These are phyloP conservation scores for Cocos nucifera DNA, from an alignment of 176 grass and related monocot species.

Conservation along the genomic window DNA sequence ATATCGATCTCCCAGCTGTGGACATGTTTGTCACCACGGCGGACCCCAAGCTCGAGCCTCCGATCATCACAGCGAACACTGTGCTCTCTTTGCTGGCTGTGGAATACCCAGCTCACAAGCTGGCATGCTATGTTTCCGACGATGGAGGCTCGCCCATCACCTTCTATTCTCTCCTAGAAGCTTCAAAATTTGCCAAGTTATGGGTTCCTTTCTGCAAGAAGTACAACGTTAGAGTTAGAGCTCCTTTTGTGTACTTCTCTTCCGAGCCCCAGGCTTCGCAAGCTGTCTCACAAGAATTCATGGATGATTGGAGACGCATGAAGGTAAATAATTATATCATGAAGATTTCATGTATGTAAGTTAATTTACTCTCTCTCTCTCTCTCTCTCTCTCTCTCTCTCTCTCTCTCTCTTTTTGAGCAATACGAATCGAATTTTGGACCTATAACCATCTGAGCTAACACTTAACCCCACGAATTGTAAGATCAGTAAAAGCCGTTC, in stretches of 20 bases:
- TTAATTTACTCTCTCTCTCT: too few relatives aligned
- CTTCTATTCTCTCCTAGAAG: conserved; percentile 28
- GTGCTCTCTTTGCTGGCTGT: conserved; percentile 50
- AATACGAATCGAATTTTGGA: too few relatives aligned
- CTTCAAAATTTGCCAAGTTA: conserved; percentile 28
- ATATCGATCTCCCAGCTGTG: conserved; percentile 29
- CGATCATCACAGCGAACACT: conserved; percentile 43
- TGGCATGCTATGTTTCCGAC: conserved; percentile 60
- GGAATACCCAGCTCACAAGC: conserved; percentile 43
- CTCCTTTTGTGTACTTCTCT: conserved; percentile 40
- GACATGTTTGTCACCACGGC: conserved; percentile 63
- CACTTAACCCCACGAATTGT: neutral
- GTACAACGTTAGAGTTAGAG: conserved; percentile 16
- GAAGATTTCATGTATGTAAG: neutral
- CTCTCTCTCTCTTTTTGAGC: too few relatives aligned
- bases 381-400: too few relatives aligned
- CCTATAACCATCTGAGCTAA: too few relatives aligned
- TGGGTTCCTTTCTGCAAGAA: conserved; percentile 56
- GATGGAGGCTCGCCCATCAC: conserved; percentile 40
- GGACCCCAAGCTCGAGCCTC: conserved; percentile 39
- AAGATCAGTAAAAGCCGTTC: too few relatives aligned
- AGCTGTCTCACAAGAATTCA: neutral
- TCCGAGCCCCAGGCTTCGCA: neutral
- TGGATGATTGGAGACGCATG: neutral
- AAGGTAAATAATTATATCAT: neutral